Evolutionary conservation across 2,329 filamentous ascomycete species (phyloP).

Genomic region (Stromatinia cepivora): DNA sequence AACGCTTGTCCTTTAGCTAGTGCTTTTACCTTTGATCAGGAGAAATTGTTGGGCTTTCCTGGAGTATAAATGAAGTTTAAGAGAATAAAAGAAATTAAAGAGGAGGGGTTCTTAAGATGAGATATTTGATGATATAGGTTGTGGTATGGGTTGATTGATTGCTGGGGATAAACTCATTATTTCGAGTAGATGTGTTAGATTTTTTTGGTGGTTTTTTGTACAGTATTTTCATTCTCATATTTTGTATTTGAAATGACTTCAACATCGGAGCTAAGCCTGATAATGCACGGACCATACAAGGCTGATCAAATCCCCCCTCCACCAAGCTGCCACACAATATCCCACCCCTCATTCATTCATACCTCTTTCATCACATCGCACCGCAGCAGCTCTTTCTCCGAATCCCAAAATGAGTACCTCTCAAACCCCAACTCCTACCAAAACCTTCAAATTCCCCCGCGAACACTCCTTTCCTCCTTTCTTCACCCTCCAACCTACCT

Average conservation of each 20-base stretch:
- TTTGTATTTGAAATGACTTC: neutral
- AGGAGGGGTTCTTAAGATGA: neutral
- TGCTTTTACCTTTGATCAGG: constrained; percentile 8
- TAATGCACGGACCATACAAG: constrained; percentile 1
- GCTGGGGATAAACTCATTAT: neutral
- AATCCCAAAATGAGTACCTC: constrained; percentile 29
- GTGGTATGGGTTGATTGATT: neutral
- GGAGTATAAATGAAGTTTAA: neutral
- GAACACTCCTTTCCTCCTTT: constrained; percentile 80
- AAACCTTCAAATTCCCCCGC: constrained; percentile 56
- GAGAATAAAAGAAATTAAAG: neutral
- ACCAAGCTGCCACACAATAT: neutral
- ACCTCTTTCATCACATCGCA: neutral
- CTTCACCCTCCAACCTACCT: constrained; percentile 79
- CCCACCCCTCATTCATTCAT: neutral
- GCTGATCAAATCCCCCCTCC: constrained; percentile 1
- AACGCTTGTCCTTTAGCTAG: neutral
- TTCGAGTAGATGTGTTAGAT: neutral
- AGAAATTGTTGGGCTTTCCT: neutral
- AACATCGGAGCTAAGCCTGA: neutral
- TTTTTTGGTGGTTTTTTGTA: neutral
- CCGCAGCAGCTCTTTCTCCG: neutral
- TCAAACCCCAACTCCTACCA: constrained; percentile 2
- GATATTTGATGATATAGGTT: neutral
- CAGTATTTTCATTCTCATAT: neutral